phyloP scores from a whole-genome alignment of 2,329 filamentous ascomycete species.

The Thermomyces lanuginosus region DNA sequence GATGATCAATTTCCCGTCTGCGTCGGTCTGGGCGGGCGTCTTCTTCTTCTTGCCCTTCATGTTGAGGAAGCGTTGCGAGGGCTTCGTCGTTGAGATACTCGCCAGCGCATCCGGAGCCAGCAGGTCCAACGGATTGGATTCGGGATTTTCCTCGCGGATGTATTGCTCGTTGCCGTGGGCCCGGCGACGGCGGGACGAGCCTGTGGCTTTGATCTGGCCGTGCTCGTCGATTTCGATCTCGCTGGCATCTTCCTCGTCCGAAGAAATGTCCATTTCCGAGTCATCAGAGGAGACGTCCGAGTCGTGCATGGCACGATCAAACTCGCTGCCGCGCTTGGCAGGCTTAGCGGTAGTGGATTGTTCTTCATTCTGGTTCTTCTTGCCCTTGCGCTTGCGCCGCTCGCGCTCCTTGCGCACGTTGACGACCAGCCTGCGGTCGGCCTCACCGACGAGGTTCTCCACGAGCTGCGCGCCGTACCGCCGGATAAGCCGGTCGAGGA shows the following conservation, averaged over 20 bases:
- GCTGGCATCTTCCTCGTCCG: slow-evolving; percentile 44
- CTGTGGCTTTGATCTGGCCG: slow-evolving; percentile 13
- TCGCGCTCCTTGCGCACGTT: slow-evolving; percentile 96
- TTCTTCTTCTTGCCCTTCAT: slow-evolving; percentile 23
- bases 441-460: slow-evolving; percentile 65
- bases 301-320: slow-evolving; percentile 90
- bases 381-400: slow-evolving; percentile 77
- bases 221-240: slow-evolving; percentile 26
- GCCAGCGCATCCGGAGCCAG: slow-evolving; percentile 77
- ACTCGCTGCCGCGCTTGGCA: slow-evolving; percentile 63
- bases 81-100: slow-evolving; percentile 84
- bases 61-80: slow-evolving; percentile 33
- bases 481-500: slow-evolving; percentile 82
- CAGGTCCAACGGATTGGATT: slow-evolving; percentile 86
- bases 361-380: slow-evolving; percentile 41
- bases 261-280: no score
- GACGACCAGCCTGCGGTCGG: slow-evolving; percentile 73
- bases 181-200: slow-evolving; percentile 13
- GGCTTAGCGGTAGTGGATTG: slow-evolving; percentile 33
- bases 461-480: slow-evolving; percentile 73
- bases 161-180: slow-evolving; percentile 48
- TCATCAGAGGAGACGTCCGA: slow-evolving; percentile 39
- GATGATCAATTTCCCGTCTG: slow-evolving; percentile 30
- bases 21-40: slow-evolving; percentile 26
- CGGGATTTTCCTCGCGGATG: slow-evolving; percentile 65